Conservation (phyloP, 345 rosid species). For the Gossypium longicalyx region DNA sequence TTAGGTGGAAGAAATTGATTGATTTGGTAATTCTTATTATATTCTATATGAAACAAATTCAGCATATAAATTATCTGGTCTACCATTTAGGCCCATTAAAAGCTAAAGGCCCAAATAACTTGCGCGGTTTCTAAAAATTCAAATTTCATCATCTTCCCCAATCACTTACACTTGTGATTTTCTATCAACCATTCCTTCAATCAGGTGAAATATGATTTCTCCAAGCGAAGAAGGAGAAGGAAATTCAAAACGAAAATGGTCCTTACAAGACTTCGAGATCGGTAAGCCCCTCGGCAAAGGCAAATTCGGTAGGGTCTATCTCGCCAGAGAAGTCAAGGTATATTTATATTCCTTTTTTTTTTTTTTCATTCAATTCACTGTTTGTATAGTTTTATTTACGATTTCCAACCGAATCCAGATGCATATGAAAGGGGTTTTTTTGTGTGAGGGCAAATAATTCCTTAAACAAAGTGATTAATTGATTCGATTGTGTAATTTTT, state of each 20-base stretch:
- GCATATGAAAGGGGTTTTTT: too few relatives aligned
- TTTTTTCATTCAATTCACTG: background rate
- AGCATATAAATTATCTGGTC: background rate
- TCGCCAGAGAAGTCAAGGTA: conserved; percentile 81
- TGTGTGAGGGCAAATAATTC: too few relatives aligned
- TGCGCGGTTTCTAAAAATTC: background rate
- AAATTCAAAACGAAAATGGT: conserved; percentile 41
- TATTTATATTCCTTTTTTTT: background rate
- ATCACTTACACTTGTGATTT: background rate
- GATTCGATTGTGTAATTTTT: background rate
- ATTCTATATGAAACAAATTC: too few relatives aligned
- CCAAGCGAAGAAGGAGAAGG: conserved; percentile 20
- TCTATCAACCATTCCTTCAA: background rate
- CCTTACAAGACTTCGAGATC: conserved; percentile 73
- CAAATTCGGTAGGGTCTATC: conserved; percentile 85
- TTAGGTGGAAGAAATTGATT: too few relatives aligned
- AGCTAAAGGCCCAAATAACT: background rate
- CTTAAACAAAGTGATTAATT: too few relatives aligned
- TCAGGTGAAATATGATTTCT: background rate
- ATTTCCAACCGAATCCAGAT: too few relatives aligned
- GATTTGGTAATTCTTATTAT: too few relatives aligned
- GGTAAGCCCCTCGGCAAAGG: conserved; percentile 89
- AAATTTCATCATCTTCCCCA: background rate
- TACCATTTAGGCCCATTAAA: background rate
- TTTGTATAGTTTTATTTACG: too few relatives aligned